Percentiles rank a stretch among this genome's conserved stretches.
phyloP scores from a whole-genome alignment of 257 asterid genomes.

The Henckelia pumila region DNA sequence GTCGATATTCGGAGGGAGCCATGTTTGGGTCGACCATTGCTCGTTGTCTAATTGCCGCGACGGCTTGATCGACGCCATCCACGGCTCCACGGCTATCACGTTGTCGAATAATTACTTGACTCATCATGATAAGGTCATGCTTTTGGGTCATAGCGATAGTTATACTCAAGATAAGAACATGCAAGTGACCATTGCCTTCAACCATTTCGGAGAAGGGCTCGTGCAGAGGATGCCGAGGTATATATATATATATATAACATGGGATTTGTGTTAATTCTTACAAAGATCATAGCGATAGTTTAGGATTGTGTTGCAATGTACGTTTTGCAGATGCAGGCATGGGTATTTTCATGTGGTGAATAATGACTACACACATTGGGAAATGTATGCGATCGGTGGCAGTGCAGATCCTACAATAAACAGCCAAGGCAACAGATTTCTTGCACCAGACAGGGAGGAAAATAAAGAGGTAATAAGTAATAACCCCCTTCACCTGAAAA shows the following conservation, averaged over 20 bases:
- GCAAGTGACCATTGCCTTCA: conserved; percentile 92
- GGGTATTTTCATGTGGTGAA: conserved; percentile 95
- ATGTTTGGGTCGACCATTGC: conserved; percentile 87
- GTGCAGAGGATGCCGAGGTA: conserved; percentile 98
- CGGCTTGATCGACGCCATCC: conserved; percentile 81
- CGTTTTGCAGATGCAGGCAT: conserved; percentile 65
- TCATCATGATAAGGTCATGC: conserved; percentile 84
- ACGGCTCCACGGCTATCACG: conserved; percentile 77
- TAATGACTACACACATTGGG: conserved; percentile 94
- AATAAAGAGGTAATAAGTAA: conserved; percentile 61
- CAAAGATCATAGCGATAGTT: too few species aligned
- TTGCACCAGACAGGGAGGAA: conserved; percentile 56
- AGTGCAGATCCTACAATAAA: conserved; percentile 89
- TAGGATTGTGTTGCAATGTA: background rate
- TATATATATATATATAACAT: too few species aligned
- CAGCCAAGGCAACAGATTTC: conserved; percentile 83
- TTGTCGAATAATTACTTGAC: conserved; percentile 74
- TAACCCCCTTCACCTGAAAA: background rate
- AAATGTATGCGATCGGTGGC: conserved; percentile 93
- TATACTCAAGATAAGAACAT: conserved; percentile 55
- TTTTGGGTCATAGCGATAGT: conserved; percentile 74
- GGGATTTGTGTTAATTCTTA: too few species aligned
- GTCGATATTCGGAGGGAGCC: conserved; percentile 77
- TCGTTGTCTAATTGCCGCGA: conserved; percentile 72
- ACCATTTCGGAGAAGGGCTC: conserved; percentile 89